phyloP scores from a whole-genome alignment of 192 early-diverging fungal genomes.

The Dimargaris verticillata region DNA sequence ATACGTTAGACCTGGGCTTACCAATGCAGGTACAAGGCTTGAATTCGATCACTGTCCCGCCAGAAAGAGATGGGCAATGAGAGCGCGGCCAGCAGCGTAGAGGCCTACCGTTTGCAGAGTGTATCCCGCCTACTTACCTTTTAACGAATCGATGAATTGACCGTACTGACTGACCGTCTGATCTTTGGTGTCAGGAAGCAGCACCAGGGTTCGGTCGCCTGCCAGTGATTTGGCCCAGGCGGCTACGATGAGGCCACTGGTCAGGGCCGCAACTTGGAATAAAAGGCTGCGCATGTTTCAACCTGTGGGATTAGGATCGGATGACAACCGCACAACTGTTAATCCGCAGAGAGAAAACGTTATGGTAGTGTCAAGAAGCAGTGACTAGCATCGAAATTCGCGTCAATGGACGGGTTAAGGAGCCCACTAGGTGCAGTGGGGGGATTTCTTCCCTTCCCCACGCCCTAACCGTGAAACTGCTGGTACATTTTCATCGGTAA shows the following conservation, averaged over 20 bases:
- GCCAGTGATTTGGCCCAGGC: constrained; percentile 39
- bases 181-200: constrained; percentile 36
- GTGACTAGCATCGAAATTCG: no score
- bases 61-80: constrained; percentile 11
- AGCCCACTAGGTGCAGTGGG: no score
- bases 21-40: constrained; percentile 13
- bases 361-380: no score
- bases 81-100: not conserved
- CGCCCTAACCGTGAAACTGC: no score
- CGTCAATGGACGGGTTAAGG: no score
- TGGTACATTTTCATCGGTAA: no score
- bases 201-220: constrained; percentile 46
- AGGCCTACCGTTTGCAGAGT: not conserved
- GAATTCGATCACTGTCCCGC: constrained; percentile 10
- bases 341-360: no score
- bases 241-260: not conserved
- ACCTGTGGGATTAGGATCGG: no score
- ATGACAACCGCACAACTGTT: no score
- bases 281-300: no score
- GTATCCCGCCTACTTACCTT: constrained; percentile 19
- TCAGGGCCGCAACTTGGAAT: not conserved
- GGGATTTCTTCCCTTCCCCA: no score
- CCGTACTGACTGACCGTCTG: constrained; percentile 28
- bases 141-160: constrained; percentile 38
- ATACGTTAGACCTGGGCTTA: not conserved